Conservation (phyloP, 202 grass and related monocot species). For the Carex arenaria region DNA sequence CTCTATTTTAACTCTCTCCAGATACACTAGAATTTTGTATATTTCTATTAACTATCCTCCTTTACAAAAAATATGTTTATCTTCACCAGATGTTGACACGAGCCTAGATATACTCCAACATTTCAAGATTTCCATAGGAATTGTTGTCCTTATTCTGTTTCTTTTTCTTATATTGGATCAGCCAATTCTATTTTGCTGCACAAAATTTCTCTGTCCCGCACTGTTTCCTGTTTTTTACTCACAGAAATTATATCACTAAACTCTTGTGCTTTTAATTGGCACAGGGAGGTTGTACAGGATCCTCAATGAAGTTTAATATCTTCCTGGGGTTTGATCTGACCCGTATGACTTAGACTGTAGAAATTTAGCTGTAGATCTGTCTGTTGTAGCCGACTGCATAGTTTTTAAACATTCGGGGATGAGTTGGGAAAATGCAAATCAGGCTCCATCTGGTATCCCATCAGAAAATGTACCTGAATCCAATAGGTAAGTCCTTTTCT, state of each 20-base stretch:
- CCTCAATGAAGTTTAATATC: conserved; percentile 4
- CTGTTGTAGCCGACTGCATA: not conserved
- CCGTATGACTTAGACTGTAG: conserved; percentile 25
- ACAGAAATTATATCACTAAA: not conserved
- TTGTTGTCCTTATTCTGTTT: not conserved
- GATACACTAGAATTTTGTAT: not conserved
- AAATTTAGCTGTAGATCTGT: conserved; percentile 17
- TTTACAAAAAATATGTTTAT: not conserved
- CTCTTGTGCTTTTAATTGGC: conserved; percentile 10
- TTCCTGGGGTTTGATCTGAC: not conserved
- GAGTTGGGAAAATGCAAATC: conserved; percentile 33
- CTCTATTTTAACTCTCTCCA: not conserved
- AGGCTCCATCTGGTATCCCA: conserved; percentile 8
- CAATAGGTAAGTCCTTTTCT: conserved; percentile 26
- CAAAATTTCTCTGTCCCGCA: not conserved
- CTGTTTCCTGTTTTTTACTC: not conserved
- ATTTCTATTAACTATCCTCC: not conserved
- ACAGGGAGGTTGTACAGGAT: conserved; percentile 23
- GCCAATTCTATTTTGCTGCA: not conserved
- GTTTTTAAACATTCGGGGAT: conserved; percentile 25
- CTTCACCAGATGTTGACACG: not conserved
- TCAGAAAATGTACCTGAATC: conserved; percentile 18
- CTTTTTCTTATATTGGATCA: not conserved
- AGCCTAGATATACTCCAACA: not conserved
- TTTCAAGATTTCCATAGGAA: not conserved